Percentiles rank a stretch among this genome's conserved stretches.
These are phyloP conservation scores for Neurospora cerealis DNA, from an alignment of 495 filamentous ascomycete genomes.

Conservation along the genomic window DNA sequence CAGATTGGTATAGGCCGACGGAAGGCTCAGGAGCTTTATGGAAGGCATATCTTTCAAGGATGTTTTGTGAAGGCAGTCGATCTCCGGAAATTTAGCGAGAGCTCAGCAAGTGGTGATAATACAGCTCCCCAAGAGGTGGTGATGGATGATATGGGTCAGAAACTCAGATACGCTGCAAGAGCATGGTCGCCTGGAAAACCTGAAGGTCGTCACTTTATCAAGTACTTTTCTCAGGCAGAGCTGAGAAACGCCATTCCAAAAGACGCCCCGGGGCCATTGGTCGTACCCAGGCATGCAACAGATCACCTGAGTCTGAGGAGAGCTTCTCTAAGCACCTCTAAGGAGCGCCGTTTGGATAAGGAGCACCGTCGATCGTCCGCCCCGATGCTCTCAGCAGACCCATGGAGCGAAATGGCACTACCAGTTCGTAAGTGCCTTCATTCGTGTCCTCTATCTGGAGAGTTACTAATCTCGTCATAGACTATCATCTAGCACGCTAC, in stretches of 20 bases:
- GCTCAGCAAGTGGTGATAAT: conserved; percentile 7
- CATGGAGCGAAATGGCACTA: conserved; percentile 23
- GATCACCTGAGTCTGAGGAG: background rate
- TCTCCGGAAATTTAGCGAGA: conserved; percentile 21
- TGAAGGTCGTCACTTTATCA: background rate
- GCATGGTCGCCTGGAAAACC: background rate
- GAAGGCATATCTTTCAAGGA: conserved; percentile 1
- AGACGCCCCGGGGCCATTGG: background rate
- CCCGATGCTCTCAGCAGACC: background rate
- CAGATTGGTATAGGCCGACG: background rate
- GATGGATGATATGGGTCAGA: background rate
- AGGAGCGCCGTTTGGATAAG: background rate
- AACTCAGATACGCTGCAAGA: background rate
- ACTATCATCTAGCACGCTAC: conserved; percentile 38
- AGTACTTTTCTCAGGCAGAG: background rate
- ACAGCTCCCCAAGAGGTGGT: background rate
- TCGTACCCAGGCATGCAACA: background rate
- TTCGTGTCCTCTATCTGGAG: background rate
- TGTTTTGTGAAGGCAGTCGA: conserved; percentile 32
- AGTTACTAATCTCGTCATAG: conserved; percentile 17
- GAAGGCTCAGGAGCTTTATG: background rate
- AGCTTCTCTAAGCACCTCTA: background rate
- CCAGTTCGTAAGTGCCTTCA: conserved; percentile 36
- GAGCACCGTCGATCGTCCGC: background rate
- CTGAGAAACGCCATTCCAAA: background rate